Evolutionary conservation across 768 basidiomycete species (phyloP).

Genomic region (Lentinula sp.): DNA sequence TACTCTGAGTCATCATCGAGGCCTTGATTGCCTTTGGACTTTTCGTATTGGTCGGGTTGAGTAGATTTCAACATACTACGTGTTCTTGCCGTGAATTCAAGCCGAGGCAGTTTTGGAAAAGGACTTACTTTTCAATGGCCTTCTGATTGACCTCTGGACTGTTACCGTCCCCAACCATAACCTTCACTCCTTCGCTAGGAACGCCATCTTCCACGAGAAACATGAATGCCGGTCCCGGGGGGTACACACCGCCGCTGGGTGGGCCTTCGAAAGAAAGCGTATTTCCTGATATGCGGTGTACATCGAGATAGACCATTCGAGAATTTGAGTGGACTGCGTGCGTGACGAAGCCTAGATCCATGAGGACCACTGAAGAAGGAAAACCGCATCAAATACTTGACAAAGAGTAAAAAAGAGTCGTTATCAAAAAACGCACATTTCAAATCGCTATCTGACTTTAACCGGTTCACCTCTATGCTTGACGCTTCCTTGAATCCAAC

Average conservation of each 20-base stretch:
- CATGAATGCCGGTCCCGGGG: slow-evolving; percentile 79
- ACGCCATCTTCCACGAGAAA: slow-evolving; percentile 62
- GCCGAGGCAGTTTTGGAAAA: neutral
- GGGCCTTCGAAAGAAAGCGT: slow-evolving; percentile 58
- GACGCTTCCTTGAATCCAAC: slow-evolving; percentile 42
- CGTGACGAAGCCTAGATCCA: slow-evolving; percentile 82
- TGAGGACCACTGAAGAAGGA: slow-evolving; percentile 48
- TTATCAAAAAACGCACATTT: slow-evolving; percentile 33
- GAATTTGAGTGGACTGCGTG: slow-evolving; percentile 73
- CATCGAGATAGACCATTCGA: slow-evolving; percentile 62
- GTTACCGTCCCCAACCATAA: slow-evolving; percentile 66
- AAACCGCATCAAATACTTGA: neutral
- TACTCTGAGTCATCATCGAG: neutral
- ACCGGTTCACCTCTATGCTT: slow-evolving; percentile 37
- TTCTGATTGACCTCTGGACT: slow-evolving; percentile 51
- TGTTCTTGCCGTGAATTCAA: neutral
- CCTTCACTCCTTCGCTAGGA: slow-evolving; percentile 54
- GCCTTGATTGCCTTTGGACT: neutral
- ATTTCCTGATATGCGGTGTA: slow-evolving; percentile 31
- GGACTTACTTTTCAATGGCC: slow-evolving; percentile 53
- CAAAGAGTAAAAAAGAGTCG: neutral
- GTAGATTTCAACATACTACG: slow-evolving; percentile 3
- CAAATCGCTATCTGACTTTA: slow-evolving; percentile 32
- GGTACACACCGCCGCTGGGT: slow-evolving; percentile 58
- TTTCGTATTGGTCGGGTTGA: slow-evolving; percentile 4